Conservation (phyloP, 2,329 filamentous ascomycete genomes). For the Rosellinia necatrix region DNA sequence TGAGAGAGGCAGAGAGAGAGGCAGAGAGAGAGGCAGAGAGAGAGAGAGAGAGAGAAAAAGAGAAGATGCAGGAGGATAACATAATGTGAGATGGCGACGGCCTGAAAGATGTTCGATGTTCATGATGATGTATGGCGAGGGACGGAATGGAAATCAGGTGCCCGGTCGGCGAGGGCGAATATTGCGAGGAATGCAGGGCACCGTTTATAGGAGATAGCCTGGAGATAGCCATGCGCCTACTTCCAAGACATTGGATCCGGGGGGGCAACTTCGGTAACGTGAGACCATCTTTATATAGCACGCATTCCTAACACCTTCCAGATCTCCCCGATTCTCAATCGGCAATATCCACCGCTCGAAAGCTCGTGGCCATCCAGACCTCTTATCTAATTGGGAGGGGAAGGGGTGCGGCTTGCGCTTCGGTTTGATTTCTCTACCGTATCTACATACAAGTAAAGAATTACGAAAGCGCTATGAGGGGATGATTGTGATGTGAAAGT, state of each 20-base stretch:
- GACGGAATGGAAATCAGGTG: conserved; percentile 25
- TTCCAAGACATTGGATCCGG: conserved; percentile 20
- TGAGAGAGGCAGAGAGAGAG: background rate
- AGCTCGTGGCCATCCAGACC: background rate
- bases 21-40: background rate
- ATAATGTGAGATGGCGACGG: too few species aligned
- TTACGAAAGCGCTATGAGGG: too few species aligned
- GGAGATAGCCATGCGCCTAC: conserved; percentile 9
- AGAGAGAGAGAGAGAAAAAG: background rate
- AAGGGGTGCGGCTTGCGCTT: background rate
- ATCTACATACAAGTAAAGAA: too few species aligned
- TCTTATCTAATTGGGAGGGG: too few species aligned
- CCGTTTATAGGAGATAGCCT: conserved; percentile 2
- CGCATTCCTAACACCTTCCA: conserved; percentile 10
- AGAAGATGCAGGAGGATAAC: too few species aligned
- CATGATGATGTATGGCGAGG: background rate
- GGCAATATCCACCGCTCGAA: background rate
- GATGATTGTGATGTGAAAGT: too few species aligned
- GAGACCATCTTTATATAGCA: background rate
- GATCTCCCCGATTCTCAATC: background rate
- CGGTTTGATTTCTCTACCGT: background rate
- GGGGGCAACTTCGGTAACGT: background rate
- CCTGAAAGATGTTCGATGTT: too few species aligned
- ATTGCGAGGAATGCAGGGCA: conserved; percentile 31
- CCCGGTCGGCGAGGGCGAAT: conserved; percentile 20